Conservation (phyloP, 75 land plant genomes). For the Adiantum capillusveneris region DNA sequence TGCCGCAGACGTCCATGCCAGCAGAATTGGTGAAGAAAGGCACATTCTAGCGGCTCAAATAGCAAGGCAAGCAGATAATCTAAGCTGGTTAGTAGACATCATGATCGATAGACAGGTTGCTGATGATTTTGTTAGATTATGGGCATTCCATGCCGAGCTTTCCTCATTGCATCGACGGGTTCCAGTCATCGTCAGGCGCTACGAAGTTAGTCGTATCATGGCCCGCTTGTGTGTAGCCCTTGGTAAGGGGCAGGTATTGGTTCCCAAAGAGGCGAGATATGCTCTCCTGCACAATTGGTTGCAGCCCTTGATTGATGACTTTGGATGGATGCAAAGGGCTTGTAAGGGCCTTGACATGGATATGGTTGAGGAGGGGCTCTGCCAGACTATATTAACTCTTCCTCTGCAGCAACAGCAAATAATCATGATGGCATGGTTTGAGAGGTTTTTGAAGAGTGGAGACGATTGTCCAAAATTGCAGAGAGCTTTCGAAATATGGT, state of each 20-base stretch:
- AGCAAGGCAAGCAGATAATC: conserved; percentile 54
- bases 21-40: conserved; percentile 10
- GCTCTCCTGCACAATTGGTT: conserved; percentile 47
- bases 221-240: conserved; percentile 49
- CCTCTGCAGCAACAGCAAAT: conserved; percentile 47
- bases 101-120: conserved; percentile 37
- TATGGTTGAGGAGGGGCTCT: conserved; percentile 47
- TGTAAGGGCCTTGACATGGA: conserved; percentile 40
- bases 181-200: conserved; percentile 35
- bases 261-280: conserved; percentile 36
- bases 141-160: conserved; percentile 61
- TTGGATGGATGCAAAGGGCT: conserved; percentile 56
- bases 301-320: conserved; percentile 57
- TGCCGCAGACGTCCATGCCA: conserved; percentile 10
- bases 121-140: conserved; percentile 48
- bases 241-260: conserved; percentile 51
- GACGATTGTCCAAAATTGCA: conserved; percentile 64
- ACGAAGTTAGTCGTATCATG: conserved; percentile 57
- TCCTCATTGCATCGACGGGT: conserved; percentile 39
- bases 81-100: conserved; percentile 55
- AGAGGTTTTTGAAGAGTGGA: conserved; percentile 44
- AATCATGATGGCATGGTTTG: conserved; percentile 50
- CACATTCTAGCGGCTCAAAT: conserved; percentile 39
- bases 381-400: conserved; percentile 56
- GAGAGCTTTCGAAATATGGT: conserved; percentile 60